Base-by-base conservation (phyloP, 176 grass and related monocot species). In the Olyra latifolia region DNA sequence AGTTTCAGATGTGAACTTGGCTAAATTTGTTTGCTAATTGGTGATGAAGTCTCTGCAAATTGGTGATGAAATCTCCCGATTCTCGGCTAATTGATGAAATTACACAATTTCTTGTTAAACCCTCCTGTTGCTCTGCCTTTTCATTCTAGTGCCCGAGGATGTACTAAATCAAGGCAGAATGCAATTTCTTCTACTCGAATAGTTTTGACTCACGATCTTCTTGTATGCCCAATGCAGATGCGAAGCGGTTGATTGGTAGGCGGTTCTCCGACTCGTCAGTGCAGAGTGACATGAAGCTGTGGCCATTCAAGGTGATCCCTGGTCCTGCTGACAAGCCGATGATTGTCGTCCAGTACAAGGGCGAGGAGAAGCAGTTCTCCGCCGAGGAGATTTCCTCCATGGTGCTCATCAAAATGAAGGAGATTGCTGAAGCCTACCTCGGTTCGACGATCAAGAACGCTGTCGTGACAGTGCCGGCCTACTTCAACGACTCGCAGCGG, bases 361-460 rank as follows among this genome's bases (percentile, higher is more conserved):
- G 95, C 0, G 95, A 94, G 58, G 92, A 98, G 32, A 98, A 98
- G 80, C 92, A 91, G 71, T 94, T 98, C 6, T 6, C 91, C 0
- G 94, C 94, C 0, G 94, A 97, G 82, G 91, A 94, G 60, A 97
- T 97, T 30, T 94, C 94, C 24, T 94, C 94, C n/a, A 94, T 97
- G 91, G 94, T 97, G 19, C 94, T 97, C 54, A 87, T 70, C 45
- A 94, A 94, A 80, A 97, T 97, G 94, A 86, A 30, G 79, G 91
- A 97, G 87, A 94, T 97, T 16, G 94, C 85, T 0, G 94, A 97
- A 65, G 94, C 94, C 41, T 97, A 86, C 69, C 91, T 97, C 1
- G 91, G 94, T 32, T 90, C 85, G 49, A 94, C 89, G 4, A 87
- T 97, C 67, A 97, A 94, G 86, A 97, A 97, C 23, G 91, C 91